These are phyloP conservation scores for Suillus subluteus DNA, from an alignment of 768 basidiomycete species.

Conservation along the genomic window DNA sequence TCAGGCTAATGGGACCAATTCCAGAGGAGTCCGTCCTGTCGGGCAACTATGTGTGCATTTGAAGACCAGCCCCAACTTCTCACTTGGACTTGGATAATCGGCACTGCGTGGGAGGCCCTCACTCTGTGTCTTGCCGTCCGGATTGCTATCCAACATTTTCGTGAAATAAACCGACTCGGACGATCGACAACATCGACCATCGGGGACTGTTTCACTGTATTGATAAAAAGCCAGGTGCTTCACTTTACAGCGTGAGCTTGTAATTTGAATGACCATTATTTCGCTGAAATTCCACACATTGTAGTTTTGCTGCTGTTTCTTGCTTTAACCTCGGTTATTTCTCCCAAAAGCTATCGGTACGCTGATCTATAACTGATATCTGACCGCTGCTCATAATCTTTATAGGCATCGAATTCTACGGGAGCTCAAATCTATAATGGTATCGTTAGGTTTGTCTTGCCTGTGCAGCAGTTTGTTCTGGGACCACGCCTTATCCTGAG, in stretches of 20 bases:
- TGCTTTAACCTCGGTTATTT: background rate
- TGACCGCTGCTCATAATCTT: background rate
- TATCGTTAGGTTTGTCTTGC: background rate
- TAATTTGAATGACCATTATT: background rate
- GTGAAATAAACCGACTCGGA: background rate
- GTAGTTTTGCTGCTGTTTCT: background rate
- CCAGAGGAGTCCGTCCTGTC: background rate
- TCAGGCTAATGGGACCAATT: background rate
- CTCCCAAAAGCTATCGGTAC: background rate
- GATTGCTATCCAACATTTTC: background rate
- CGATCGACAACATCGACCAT: background rate
- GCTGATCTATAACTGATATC: background rate
- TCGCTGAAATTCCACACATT: background rate
- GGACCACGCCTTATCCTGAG: background rate
- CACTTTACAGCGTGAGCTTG: background rate
- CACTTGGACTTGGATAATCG: background rate
- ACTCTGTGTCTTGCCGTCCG: background rate
- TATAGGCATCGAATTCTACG: background rate
- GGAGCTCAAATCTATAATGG: background rate
- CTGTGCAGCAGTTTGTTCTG: background rate
- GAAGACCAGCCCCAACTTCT: no score
- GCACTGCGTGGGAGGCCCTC: background rate
- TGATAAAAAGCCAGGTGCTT: background rate
- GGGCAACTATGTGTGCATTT: background rate
- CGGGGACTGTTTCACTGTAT: background rate